A percentile compares a stretch with the other conserved stretches of the same genome.
phyloP scores from a whole-genome alignment of 306 rosid species.

The Casuarina cunninghamiana region DNA sequence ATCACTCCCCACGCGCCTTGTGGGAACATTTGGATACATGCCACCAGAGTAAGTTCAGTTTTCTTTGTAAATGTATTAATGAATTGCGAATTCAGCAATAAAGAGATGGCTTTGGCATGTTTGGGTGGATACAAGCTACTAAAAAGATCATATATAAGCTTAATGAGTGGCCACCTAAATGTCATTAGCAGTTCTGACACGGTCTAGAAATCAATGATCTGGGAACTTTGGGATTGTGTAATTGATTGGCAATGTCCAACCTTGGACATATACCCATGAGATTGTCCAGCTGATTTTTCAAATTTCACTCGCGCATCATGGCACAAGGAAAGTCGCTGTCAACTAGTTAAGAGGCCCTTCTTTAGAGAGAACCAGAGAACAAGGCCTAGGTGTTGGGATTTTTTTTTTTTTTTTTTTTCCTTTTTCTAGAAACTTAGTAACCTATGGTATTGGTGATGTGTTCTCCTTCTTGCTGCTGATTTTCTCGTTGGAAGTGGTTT shows the following conservation, averaged over 20 bases:
- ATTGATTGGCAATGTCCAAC: not conserved
- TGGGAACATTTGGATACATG: constrained; percentile 96
- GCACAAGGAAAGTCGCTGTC: not conserved
- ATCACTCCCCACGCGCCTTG: constrained; percentile 78
- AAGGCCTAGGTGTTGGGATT: not conserved
- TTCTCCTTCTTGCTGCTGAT: not conserved
- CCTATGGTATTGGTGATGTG: not conserved
- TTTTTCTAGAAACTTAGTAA: not conserved
- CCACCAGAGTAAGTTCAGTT: constrained; percentile 76
- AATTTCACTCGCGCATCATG: constrained; percentile 2
- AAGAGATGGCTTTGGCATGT: constrained; percentile 6
- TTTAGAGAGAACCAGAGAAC: not conserved
- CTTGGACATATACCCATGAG: not conserved
- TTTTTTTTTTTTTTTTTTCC: not conserved
- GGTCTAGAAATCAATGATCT: not conserved
- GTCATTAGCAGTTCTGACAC: not conserved
- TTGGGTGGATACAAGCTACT: not conserved
- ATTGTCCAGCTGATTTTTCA: not conserved
- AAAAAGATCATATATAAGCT: not conserved
- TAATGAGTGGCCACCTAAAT: not conserved
- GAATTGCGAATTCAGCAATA: constrained; percentile 6
- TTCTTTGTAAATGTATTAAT: not conserved
- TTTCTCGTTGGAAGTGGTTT: not conserved
- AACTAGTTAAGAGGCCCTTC: not conserved
- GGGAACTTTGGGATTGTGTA: not conserved